These are phyloP conservation scores for Ceratocystis eucalypticola DNA, from an alignment of 2,329 filamentous ascomycete genomes.

Conservation along the genomic window DNA sequence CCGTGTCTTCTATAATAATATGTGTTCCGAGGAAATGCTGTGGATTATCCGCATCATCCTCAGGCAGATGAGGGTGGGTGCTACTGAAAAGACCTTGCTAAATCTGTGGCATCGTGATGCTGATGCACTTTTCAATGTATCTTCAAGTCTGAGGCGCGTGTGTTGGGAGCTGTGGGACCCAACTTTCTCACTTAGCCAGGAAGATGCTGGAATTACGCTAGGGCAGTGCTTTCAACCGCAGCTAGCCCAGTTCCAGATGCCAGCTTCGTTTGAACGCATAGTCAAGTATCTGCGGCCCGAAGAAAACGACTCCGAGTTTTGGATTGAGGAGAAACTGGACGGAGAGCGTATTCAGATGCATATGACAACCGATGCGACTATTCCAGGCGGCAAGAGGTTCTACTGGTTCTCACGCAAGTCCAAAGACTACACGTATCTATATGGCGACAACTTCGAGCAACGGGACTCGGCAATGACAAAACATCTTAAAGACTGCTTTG, in stretches of 20 bases:
- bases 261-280: conserved; percentile 64
- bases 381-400: conserved; percentile 60
- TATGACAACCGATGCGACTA: conserved; percentile 57
- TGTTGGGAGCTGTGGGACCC: conserved; percentile 87
- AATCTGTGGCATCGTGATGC: conserved; percentile 70
- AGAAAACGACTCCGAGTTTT: conserved; percentile 64
- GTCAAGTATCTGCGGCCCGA: conserved; percentile 52
- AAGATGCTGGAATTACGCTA: conserved; percentile 59
- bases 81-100: conserved; percentile 79
- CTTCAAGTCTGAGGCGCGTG: conserved; percentile 75
- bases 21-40: conserved; percentile 86
- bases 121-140: conserved; percentile 72
- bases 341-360: conserved; percentile 96
- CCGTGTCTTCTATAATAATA: conserved; percentile 68
- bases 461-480: conserved; percentile 65
- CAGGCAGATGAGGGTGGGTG: conserved; percentile 58
- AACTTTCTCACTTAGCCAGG: conserved; percentile 55
- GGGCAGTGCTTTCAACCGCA: conserved; percentile 98
- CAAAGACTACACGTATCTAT: conserved; percentile 92
- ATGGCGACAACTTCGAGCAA: conserved; percentile 64
- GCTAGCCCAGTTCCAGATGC: conserved; percentile 80
- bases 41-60: conserved; percentile 93
- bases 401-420: conserved; percentile 91
- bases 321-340: conserved; percentile 96
- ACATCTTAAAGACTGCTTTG: conserved; percentile 65